A percentile compares a stretch with the other conserved stretches of the same genome.
Conservation (phyloP, 257 asterid species). For the Solanum verrucosum region DNA sequence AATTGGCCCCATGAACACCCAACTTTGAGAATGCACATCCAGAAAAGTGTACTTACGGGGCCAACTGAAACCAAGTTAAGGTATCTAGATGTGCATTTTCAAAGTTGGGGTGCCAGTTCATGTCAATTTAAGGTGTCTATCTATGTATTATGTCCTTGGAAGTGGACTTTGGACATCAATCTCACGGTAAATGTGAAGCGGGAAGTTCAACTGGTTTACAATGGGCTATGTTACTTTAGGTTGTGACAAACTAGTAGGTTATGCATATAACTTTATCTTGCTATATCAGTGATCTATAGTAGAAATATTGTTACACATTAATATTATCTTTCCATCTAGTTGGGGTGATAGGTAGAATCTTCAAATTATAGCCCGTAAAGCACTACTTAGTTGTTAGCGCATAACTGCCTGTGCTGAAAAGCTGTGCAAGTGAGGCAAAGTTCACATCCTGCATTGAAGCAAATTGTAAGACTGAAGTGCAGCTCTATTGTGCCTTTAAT, state of each 20-base stretch:
- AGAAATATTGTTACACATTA: neutral
- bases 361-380: neutral
- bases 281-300: neutral
- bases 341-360: neutral
- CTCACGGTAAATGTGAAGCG: neutral
- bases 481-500: neutral
- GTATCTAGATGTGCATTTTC: neutral
- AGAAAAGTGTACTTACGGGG: neutral
- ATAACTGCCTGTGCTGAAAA: neutral
- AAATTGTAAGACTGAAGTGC: neutral
- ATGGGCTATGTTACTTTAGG: neutral
- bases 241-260: neutral
- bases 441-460: neutral
- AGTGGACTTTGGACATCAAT: neutral
- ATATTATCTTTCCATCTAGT: neutral
- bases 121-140: neutral
- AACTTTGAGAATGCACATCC: neutral
- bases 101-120: neutral
- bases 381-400: neutral
- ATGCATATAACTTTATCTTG: neutral
- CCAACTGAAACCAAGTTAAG: neutral
- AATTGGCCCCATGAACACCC: neutral
- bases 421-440: neutral
- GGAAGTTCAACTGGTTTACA: neutral
- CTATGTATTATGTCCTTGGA: neutral